Conservation (phyloP, 805 yeast species). For the Jamesozyma gamospora region DNA sequence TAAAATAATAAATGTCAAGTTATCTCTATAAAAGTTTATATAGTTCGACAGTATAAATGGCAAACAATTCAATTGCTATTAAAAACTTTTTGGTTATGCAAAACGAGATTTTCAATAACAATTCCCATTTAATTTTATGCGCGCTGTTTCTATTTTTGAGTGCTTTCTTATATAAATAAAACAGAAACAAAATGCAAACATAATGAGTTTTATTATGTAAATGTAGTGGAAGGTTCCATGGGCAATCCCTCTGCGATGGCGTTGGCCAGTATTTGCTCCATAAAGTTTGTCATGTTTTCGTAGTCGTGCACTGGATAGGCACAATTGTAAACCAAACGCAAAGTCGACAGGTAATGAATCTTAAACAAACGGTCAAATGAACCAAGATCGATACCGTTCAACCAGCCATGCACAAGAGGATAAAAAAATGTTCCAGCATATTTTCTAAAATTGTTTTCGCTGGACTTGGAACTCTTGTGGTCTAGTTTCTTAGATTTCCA, state of each 20-base stretch:
- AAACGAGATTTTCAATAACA: too few relatives aligned
- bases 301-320: slow-evolving; percentile 38
- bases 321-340: slow-evolving; percentile 37
- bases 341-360: slow-evolving; percentile 41
- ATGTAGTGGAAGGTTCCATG: neutral
- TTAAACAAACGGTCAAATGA: slow-evolving; percentile 41
- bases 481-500: slow-evolving; percentile 31
- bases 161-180: too few relatives aligned
- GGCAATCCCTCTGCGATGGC: neutral
- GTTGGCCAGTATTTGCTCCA: slow-evolving; percentile 18
- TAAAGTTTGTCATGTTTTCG: slow-evolving; percentile 27
- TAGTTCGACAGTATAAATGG: too few relatives aligned
- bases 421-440: slow-evolving; percentile 39
- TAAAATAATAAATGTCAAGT: too few relatives aligned
- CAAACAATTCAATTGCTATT: too few relatives aligned
- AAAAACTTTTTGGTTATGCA: too few relatives aligned
- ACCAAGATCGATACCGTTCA: slow-evolving; percentile 45
- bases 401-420: slow-evolving; percentile 46
- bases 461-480: neutral
- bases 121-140: too few relatives aligned
- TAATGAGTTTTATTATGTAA: too few relatives aligned
- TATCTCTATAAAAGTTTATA: too few relatives aligned
- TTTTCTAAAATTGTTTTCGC: slow-evolving; percentile 24
- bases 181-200: too few relatives aligned
- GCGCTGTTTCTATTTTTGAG: too few relatives aligned